phyloP scores from a whole-genome alignment of 352 stramenopile genomes.

The Phytophthora citricola region DNA sequence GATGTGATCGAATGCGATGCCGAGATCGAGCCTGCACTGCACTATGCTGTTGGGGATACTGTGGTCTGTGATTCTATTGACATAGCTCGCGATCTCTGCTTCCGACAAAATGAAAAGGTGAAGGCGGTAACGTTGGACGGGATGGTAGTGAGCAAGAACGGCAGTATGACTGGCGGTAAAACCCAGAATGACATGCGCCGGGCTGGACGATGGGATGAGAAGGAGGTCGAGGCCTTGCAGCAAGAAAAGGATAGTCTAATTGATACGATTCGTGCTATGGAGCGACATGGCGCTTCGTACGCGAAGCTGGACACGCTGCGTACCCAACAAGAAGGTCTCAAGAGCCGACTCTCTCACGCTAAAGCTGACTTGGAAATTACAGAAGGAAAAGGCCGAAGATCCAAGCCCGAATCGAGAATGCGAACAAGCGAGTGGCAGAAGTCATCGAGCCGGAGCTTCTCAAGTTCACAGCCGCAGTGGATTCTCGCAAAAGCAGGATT shows the following conservation, averaged over 20 bases:
- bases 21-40: conserved; percentile 92
- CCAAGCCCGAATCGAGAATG: conserved; percentile 61
- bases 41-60: conserved; percentile 96
- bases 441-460: conserved; percentile 67
- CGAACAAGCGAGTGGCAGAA: conserved; percentile 54
- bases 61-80: conserved; percentile 97
- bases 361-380: conserved; percentile 81
- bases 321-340: conserved; percentile 74
- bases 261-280: conserved; percentile 64
- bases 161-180: conserved; percentile 97
- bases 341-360: conserved; percentile 76
- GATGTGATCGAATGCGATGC: conserved; percentile 97
- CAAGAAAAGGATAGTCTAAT: conserved; percentile 87
- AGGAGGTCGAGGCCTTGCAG: conserved; percentile 89
- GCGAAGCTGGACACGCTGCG: conserved; percentile 68
- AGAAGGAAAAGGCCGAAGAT: conserved; percentile 72
- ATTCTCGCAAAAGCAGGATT: conserved; percentile 55
- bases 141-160: conserved; percentile 97
- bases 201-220: conserved; percentile 93
- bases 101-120: conserved; percentile 83
- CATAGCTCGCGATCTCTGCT: conserved; percentile 88
- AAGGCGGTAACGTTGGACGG: conserved; percentile 94
- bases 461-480: conserved; percentile 63
- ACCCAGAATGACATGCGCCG: conserved; percentile 86
- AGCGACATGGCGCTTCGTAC: conserved; percentile 77